Evolutionary conservation across 768 basidiomycete species (phyloP), one percentile per base, ranked within the genome.

Genomic region (Hypholoma fasciculare): DNA sequence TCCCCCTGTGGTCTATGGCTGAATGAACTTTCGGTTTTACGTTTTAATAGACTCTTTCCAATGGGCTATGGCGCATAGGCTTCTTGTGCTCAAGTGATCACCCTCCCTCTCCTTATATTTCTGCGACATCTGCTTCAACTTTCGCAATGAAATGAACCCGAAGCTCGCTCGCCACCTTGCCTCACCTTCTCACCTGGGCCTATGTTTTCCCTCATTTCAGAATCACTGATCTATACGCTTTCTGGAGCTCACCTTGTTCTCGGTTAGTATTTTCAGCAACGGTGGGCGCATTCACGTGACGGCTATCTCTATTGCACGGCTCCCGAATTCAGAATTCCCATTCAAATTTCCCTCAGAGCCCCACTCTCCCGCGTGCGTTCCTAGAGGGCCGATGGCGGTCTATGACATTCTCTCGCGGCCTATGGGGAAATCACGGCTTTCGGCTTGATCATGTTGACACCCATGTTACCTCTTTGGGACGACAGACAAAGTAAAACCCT

Each of bases 401-500:
- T 34, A 34, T 34, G 30, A 34, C 30, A 34, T 9, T 34, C 57
- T 62, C 65, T 65, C 65, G 59, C 59, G 63, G 53, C 49, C 26
- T 43, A 54, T 42, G 55, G 52, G 51, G 54, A 43, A 44, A 47
- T 48, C 27, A 56, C 56, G 51, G 39, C 30, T 20, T 54, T 44
- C 49, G 50, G 60, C 62, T 56, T 49, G 52, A 49, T 34, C 39
- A 37, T 20, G 19, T 43, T 46, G 52, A 55, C 59, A 63, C 56
- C 23, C 50, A 58, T 71, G 70, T 71, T 59, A 46, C 19, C 16
- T 47, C 60, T 11, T 42, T 65, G 66, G 54, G 54, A 26, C 17
- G 57, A 63, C 23, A 62, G 51, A 75, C 74, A 77, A 76, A 65
- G 67, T 56, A 66, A 62, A 58, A 20, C 52, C 73, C 71, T 51